Conservation (phyloP, 2,329 filamentous ascomycete genomes). For the Neospermospora avenae region DNA sequence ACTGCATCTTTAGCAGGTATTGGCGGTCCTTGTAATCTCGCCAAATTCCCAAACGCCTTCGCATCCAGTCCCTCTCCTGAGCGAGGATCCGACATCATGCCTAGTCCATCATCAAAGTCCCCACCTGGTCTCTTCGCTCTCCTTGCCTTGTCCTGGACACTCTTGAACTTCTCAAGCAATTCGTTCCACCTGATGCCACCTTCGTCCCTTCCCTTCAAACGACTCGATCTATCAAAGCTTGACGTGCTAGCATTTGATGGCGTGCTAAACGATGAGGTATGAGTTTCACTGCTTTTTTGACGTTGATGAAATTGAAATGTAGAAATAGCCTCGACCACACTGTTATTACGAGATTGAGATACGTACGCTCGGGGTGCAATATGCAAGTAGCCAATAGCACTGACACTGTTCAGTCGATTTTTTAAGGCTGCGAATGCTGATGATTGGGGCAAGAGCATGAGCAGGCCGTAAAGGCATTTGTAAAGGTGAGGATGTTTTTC, state of each 20-base stretch:
- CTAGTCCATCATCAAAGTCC: constrained; percentile 47
- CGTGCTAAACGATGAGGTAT: constrained; percentile 39
- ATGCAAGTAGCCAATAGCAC: constrained; percentile 93
- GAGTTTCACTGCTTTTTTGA: constrained; percentile 34
- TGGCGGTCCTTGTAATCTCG: constrained; percentile 37
- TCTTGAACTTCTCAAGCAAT: constrained; percentile 89
- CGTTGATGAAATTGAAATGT: constrained; percentile 33
- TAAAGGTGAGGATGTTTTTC: constrained; percentile 94
- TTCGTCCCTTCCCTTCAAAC: constrained; percentile 78
- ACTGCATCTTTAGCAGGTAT: constrained; percentile 50
- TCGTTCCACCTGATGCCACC: constrained; percentile 87
- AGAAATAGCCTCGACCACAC: constrained; percentile 34
- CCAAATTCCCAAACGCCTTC: constrained; percentile 36
- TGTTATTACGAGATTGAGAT: constrained; percentile 36
- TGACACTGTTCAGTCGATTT: constrained; percentile 94
- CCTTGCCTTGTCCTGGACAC: constrained; percentile 81
- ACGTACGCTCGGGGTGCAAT: constrained; percentile 75
- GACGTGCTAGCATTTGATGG: constrained; percentile 48
- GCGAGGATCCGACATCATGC: constrained; percentile 44
- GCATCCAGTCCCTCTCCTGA: constrained; percentile 29
- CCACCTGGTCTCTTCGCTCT: constrained; percentile 57
- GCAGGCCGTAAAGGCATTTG: constrained; percentile 92
- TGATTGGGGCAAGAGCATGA: constrained; percentile 98
- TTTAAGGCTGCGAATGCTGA: constrained; percentile 95
- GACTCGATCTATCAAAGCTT: constrained; percentile 68